Percentiles rank a stretch among this genome's conserved stretches.
Conservation (phyloP, 352 stramenopile genomes). For the Aphanomyces stellatus region DNA sequence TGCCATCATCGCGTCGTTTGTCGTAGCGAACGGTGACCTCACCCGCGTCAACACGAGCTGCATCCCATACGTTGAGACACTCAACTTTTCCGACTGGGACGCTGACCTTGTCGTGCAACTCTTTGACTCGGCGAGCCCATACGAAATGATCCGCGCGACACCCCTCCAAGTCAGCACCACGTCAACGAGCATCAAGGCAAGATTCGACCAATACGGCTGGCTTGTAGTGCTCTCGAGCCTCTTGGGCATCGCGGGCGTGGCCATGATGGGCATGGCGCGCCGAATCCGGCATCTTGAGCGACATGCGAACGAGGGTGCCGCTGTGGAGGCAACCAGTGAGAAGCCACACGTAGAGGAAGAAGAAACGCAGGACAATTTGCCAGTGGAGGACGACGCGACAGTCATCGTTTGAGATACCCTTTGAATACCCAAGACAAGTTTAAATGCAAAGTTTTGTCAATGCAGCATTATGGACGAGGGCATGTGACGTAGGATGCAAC, state of each 20-base stretch:
- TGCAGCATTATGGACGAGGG: too few species aligned
- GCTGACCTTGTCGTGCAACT: not conserved
- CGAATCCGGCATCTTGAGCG: too few species aligned
- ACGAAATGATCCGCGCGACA: not conserved
- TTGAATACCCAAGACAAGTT: too few species aligned
- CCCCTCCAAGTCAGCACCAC: not conserved
- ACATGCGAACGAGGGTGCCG: too few species aligned
- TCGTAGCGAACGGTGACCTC: slow-evolving; percentile 18
- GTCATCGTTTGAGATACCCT: too few species aligned
- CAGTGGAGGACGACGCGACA: too few species aligned
- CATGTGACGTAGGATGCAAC: too few species aligned
- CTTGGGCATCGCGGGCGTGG: not conserved
- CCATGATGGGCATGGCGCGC: not conserved
- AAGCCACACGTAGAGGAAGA: too few species aligned
- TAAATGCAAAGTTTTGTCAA: too few species aligned
- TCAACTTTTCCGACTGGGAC: not conserved
- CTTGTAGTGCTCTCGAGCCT: not conserved
- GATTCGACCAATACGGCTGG: not conserved
- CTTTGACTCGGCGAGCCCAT: not conserved
- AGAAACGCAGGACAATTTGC: too few species aligned
- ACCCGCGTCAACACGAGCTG: slow-evolving; percentile 24
- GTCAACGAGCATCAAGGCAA: not conserved
- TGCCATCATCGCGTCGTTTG: slow-evolving; percentile 18
- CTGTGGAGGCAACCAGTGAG: too few species aligned
- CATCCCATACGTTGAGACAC: not conserved